Percentiles rank a stretch among this genome's conserved stretches.
Conservation (phyloP, 1,139 yeast genomes). For the Saccharomyces hybrid region DNA sequence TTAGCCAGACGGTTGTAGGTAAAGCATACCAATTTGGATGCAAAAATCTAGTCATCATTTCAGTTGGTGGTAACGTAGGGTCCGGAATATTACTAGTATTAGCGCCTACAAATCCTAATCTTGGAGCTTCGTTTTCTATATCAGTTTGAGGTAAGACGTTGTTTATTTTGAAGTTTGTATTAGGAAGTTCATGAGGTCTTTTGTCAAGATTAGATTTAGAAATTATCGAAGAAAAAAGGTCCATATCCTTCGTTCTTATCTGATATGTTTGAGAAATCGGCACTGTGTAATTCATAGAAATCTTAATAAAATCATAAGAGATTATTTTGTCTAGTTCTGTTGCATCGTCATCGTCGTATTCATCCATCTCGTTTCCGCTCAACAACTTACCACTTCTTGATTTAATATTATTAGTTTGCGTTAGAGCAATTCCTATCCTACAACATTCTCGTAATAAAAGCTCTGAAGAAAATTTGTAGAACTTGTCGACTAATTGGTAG, state of each 20-base stretch:
- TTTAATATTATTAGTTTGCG: conserved; percentile 4
- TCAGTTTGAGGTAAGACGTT: conserved; percentile 31
- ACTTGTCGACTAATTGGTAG: conserved; percentile 56
- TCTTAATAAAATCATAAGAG: conserved; percentile 55
- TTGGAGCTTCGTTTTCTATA: conserved; percentile 31
- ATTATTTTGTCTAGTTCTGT: conserved; percentile 30
- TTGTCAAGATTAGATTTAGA: conserved; percentile 29
- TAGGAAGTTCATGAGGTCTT: conserved; percentile 29
- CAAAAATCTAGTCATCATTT: conserved; percentile 59
- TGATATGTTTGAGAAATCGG: conserved; percentile 59
- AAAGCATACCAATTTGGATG: conserved; percentile 86
- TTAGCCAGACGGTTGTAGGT: conserved; percentile 77
- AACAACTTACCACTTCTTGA: not conserved
- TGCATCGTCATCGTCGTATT: conserved; percentile 16
- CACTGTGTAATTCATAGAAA: conserved; percentile 50
- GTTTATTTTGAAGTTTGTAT: conserved; percentile 27
- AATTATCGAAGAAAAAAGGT: conserved; percentile 43
- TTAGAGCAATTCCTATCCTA: conserved; percentile 37
- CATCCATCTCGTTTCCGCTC: conserved; percentile 9
- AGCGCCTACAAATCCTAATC: conserved; percentile 32
- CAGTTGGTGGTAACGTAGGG: conserved; percentile 58
- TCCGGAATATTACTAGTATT: conserved; percentile 44
- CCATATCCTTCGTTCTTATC: conserved; percentile 36
- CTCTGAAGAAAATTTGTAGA: conserved; percentile 64
- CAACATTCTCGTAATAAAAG: conserved; percentile 63